Percentiles rank a stretch among this genome's conserved stretches.
phyloP scores from a whole-genome alignment of 192 early-diverging fungal species.

The Spizellomyces sp. region DNA sequence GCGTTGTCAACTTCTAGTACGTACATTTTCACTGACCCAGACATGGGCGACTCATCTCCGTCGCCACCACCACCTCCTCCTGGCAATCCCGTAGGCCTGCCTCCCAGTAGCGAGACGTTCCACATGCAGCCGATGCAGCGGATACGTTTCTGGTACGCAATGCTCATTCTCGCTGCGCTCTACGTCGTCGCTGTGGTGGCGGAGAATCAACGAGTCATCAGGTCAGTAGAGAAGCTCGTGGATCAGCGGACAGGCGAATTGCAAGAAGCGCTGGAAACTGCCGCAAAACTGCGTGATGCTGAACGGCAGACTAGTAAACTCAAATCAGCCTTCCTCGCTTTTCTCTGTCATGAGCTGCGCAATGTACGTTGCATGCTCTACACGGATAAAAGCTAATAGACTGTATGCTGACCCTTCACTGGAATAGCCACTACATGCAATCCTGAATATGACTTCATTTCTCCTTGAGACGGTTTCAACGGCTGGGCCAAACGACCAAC shows the following conservation, averaged over 20 bases:
- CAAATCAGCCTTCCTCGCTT: constrained; percentile 25
- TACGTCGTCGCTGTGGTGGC: background rate
- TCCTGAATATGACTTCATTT: constrained; percentile 23
- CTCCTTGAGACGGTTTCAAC: constrained; percentile 10
- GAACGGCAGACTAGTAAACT: constrained; percentile 9
- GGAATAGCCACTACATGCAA: constrained; percentile 27
- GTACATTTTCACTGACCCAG: background rate
- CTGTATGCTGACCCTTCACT: too few relatives aligned
- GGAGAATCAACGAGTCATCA: constrained; percentile 4
- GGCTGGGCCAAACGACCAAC: too few relatives aligned
- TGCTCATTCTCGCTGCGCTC: constrained; percentile 4
- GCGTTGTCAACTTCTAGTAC: background rate
- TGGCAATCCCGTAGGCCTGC: background rate
- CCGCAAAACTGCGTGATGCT: constrained; percentile 6
- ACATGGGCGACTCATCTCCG: background rate
- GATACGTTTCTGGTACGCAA: constrained; percentile 5
- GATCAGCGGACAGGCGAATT: constrained; percentile 11
- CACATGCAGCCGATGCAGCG: background rate
- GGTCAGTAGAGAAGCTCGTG: constrained; percentile 11
- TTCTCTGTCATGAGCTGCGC: constrained; percentile 33
- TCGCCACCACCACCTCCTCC: constrained; percentile 1
- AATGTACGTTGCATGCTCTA: constrained; percentile 11
- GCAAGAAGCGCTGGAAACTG: constrained; percentile 8
- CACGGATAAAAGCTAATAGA: too few relatives aligned
- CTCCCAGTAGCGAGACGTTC: background rate